These are phyloP conservation scores for Trametes punicea DNA, from an alignment of 768 basidiomycete species.

Conservation along the genomic window DNA sequence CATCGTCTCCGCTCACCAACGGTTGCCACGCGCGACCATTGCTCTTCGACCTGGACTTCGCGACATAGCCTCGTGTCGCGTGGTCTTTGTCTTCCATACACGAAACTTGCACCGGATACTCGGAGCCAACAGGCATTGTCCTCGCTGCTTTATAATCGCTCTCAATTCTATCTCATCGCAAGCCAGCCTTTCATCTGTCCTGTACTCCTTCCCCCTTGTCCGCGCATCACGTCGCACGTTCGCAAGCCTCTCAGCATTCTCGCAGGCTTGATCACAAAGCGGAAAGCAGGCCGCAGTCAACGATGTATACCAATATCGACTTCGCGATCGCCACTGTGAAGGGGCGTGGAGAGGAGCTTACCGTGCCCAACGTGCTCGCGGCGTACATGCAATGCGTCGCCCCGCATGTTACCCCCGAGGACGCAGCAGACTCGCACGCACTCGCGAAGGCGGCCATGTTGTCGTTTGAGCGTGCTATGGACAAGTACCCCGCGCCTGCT, in stretches of 20 bases:
- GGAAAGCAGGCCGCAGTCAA: neutral
- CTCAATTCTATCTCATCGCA: neutral
- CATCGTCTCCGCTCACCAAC: neutral
- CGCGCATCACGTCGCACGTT: neutral
- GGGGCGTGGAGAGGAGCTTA: constrained; percentile 27
- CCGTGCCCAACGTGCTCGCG: constrained; percentile 64
- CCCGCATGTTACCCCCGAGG: constrained; percentile 69
- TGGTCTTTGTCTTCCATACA: neutral
- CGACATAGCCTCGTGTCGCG: constrained; percentile 9
- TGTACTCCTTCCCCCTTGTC: neutral
- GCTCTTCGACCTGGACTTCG: neutral
- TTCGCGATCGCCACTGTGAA: constrained; percentile 12
- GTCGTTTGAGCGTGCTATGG: constrained; percentile 35
- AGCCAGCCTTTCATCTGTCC: neutral
- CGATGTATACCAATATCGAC: constrained; percentile 9
- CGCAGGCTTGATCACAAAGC: neutral
- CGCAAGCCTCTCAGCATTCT: neutral
- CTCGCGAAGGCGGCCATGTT: constrained; percentile 97
- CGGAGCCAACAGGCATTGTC: constrained; percentile 6
- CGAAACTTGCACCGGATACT: constrained; percentile 1
- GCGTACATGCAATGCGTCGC: constrained; percentile 63
- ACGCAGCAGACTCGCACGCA: constrained; percentile 88
- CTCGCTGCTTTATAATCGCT: neutral
- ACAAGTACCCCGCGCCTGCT: constrained; percentile 16
- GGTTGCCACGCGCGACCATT: neutral